Percentiles rank a stretch among this genome's conserved stretches.
Conservation (phyloP, 1,284 basidiomycete genomes). For the Pterulicium gracile region DNA sequence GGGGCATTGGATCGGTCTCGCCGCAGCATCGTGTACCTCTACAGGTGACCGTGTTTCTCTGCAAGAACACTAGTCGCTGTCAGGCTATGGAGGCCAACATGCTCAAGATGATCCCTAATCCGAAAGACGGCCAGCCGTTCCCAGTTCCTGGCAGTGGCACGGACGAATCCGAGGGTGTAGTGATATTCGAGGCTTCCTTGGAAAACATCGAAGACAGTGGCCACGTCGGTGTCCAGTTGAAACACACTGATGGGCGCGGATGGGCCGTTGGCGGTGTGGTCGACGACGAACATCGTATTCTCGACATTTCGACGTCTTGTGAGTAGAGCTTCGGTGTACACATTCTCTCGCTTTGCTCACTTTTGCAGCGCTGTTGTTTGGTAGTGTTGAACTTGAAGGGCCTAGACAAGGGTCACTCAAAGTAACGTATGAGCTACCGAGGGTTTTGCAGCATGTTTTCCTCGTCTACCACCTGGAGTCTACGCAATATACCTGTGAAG, state of each 20-base stretch:
- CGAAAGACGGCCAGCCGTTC: slow-evolving; percentile 38
- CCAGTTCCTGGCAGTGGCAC: slow-evolving; percentile 55
- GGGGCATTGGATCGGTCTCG: slow-evolving; percentile 35
- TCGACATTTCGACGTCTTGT: slow-evolving; percentile 33
- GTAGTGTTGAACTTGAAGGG: slow-evolving; percentile 19
- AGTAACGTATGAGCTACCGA: neutral
- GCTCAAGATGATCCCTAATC: slow-evolving; percentile 53
- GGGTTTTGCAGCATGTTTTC: neutral
- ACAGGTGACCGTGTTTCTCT: slow-evolving; percentile 32
- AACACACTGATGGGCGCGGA: slow-evolving; percentile 40
- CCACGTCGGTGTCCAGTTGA: slow-evolving; percentile 39
- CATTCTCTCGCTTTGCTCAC: slow-evolving; percentile 2
- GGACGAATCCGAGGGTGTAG: slow-evolving; percentile 65
- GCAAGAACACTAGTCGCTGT: slow-evolving; percentile 16
- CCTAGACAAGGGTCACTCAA: slow-evolving; percentile 12
- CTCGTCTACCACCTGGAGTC: slow-evolving; percentile 25
- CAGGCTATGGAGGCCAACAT: slow-evolving; percentile 23
- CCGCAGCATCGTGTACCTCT: slow-evolving; percentile 36
- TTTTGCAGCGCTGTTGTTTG: slow-evolving; percentile 27
- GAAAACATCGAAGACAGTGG: slow-evolving; percentile 12
- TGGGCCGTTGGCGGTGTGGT: slow-evolving; percentile 55
- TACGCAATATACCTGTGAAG: slow-evolving; percentile 6
- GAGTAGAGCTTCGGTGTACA: too few relatives aligned
- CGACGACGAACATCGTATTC: slow-evolving; percentile 18
- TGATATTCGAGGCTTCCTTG: slow-evolving; percentile 45